These are phyloP conservation scores for Populus davidiana DNA, from an alignment of 345 rosid species.

Conservation along the genomic window DNA sequence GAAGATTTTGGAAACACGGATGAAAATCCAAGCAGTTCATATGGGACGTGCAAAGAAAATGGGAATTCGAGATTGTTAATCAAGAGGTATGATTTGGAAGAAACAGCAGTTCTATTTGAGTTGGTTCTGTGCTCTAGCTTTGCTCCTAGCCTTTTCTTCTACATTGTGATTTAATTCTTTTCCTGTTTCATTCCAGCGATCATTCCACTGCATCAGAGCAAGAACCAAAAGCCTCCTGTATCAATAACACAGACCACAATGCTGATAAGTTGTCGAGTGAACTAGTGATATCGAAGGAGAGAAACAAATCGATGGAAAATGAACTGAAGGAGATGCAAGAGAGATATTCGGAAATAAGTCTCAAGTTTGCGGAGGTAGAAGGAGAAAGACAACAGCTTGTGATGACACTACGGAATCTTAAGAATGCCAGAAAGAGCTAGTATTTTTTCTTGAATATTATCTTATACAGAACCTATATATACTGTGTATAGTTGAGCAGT, in stretches of 20 bases:
- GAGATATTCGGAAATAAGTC: conserved; percentile 84
- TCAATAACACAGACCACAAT: conserved; percentile 10
- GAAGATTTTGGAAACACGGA: conserved; percentile 15
- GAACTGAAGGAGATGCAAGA: conserved; percentile 95
- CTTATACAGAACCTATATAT: conserved; percentile 16
- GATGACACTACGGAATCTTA: conserved; percentile 73
- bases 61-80: conserved; percentile 14
- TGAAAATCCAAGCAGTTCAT: conserved; percentile 1
- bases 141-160: not conserved
- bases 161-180: not conserved
- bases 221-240: conserved; percentile 15
- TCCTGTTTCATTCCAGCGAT: conserved; percentile 18
- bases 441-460: conserved; percentile 17
- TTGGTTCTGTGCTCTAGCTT: not conserved
- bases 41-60: conserved; percentile 17
- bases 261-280: conserved; percentile 35
- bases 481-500: conserved; percentile 41
- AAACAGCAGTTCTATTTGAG: not conserved
- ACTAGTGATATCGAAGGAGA: conserved; percentile 47
- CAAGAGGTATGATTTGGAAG: conserved; percentile 38
- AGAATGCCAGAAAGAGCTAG: conserved; percentile 62
- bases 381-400: conserved; percentile 90
- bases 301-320: conserved; percentile 65
- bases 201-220: conserved; percentile 8
- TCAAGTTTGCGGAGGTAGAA: conserved; percentile 92